phyloP scores from a whole-genome alignment of 192 early-diverging fungal genomes.

The Backusella psychrophila region DNA sequence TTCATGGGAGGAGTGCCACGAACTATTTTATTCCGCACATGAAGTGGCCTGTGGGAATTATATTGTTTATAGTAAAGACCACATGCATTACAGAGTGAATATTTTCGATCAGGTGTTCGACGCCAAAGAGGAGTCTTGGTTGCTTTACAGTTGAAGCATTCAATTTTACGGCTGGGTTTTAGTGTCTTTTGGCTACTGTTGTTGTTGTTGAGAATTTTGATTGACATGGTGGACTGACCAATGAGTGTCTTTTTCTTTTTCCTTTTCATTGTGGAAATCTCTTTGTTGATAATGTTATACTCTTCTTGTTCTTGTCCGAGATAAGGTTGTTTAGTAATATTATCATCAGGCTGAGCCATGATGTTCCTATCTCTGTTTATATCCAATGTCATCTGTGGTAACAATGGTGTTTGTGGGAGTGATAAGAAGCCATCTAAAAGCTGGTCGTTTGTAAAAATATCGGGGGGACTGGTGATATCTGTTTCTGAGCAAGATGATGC shows the following conservation, averaged over 20 bases:
- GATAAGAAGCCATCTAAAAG: neutral
- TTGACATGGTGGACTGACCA: neutral
- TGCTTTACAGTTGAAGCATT: slow-evolving; percentile 70
- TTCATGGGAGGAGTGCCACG: neutral
- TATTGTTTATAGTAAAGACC: slow-evolving; percentile 96
- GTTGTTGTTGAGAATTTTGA: neutral
- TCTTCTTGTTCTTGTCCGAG: neutral
- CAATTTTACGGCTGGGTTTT: slow-evolving; percentile 9
- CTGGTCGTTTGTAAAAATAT: neutral
- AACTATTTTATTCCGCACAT: slow-evolving; percentile 24
- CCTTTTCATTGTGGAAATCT: neutral
- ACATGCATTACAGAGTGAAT: slow-evolving; percentile 93
- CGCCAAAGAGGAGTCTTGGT: slow-evolving; percentile 94
- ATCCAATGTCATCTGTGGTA: neutral
- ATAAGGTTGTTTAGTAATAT: neutral
- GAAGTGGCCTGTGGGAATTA: slow-evolving; percentile 70
- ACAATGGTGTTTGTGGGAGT: neutral
- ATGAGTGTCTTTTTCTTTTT: neutral
- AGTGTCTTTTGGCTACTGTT: neutral
- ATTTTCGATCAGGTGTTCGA: slow-evolving; percentile 66
- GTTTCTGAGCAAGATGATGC: neutral
- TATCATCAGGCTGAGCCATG: neutral
- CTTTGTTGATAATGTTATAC: neutral
- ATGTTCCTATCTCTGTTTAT: neutral
- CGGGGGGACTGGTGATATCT: neutral